phyloP scores from a whole-genome alignment of 129 eudicot species.

The Tagetes erecta region DNA sequence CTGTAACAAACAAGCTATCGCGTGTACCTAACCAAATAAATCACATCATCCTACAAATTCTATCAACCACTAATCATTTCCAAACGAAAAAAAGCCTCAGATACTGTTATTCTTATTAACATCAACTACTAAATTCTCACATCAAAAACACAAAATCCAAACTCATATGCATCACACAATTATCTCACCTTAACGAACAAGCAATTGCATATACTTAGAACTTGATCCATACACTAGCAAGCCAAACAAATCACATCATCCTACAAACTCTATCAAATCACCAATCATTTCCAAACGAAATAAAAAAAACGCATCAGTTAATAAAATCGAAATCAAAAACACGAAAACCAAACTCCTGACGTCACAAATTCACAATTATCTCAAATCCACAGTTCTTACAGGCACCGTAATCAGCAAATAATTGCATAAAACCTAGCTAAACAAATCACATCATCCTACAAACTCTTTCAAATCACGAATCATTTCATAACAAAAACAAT shows the following conservation, averaged over 20 bases:
- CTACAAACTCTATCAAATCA: neutral
- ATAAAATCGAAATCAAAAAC: constrained; percentile 7
- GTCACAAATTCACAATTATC: too few relatives aligned
- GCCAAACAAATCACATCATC: constrained; percentile 7
- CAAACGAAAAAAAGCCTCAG: neutral
- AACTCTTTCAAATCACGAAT: neutral
- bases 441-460: constrained; percentile 1
- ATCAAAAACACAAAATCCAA: neutral
- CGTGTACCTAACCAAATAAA: constrained; percentile 2
- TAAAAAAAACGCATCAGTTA: neutral
- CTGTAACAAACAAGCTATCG: neutral
- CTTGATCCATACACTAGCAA: constrained; percentile 7
- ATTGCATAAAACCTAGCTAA: constrained; percentile 13
- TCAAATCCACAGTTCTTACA: too few relatives aligned
- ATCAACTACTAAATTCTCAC: neutral
- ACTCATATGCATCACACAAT: too few relatives aligned
- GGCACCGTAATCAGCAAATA: neutral
- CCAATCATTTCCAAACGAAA: neutral
- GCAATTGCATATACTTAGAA: neutral
- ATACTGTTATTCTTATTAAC: neutral
- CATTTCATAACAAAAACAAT: neutral
- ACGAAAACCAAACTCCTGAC: neutral
- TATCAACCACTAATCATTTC: neutral
- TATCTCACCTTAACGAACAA: neutral
- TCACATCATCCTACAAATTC: neutral